phyloP scores from a whole-genome alignment of 1,139 yeast genomes.

The Ogataea hybrid region DNA sequence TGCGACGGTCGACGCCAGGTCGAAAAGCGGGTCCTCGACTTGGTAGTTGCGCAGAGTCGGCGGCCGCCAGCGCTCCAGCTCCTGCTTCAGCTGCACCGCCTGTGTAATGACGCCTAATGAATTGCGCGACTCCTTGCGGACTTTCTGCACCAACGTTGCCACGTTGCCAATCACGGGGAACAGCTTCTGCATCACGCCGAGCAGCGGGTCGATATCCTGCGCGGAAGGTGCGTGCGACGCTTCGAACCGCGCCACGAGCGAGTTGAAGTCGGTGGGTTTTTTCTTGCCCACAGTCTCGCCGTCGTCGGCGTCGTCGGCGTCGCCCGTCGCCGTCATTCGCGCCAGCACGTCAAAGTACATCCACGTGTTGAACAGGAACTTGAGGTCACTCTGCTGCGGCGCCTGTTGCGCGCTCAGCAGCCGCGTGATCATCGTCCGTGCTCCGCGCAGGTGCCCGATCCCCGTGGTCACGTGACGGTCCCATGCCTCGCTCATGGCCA shows the following conservation, averaged over 20 bases:
- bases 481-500: slow-evolving; percentile 69
- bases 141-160: slow-evolving; percentile 53
- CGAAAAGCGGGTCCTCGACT: slow-evolving; percentile 47
- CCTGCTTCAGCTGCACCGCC: slow-evolving; percentile 54
- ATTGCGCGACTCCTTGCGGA: slow-evolving; percentile 40
- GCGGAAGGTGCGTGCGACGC: slow-evolving; percentile 27
- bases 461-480: slow-evolving; percentile 65
- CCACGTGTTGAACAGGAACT: slow-evolving; percentile 61
- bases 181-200: slow-evolving; percentile 64
- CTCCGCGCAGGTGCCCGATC: slow-evolving; percentile 65
- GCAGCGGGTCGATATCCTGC: slow-evolving; percentile 54
- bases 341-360: slow-evolving; percentile 65
- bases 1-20: slow-evolving; percentile 57
- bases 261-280: slow-evolving; percentile 20
- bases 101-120: slow-evolving; percentile 48
- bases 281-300: slow-evolving; percentile 10
- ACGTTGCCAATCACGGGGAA: slow-evolving; percentile 65
- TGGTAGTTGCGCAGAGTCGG: slow-evolving; percentile 38
- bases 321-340: slow-evolving; percentile 55
- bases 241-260: slow-evolving; percentile 30
- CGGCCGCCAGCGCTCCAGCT: slow-evolving; percentile 56
- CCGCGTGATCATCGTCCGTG: slow-evolving; percentile 57
- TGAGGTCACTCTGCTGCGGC: slow-evolving; percentile 36
- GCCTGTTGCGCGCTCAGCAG: slow-evolving; percentile 31
- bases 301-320: slow-evolving; percentile 34